Conservation (phyloP, 2,329 filamentous ascomycete species). For the Neodidymelliopsis sp. region DNA sequence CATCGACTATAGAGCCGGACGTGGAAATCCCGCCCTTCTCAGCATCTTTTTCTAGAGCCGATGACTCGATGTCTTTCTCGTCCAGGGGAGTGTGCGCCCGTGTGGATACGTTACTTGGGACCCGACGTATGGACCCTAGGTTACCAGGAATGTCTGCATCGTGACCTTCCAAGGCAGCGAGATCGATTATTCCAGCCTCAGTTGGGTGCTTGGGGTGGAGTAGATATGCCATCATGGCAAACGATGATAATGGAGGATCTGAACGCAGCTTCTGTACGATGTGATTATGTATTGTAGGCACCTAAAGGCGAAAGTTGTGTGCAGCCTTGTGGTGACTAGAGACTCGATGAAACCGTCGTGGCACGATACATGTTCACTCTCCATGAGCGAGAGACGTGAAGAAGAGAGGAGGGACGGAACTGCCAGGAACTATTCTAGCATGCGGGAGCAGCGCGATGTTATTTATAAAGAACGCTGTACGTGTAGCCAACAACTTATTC, state of each 20-base stretch:
- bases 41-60: slow-evolving; percentile 32
- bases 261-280: not conserved
- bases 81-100: slow-evolving; percentile 9
- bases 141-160: slow-evolving; percentile 51
- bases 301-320: not conserved
- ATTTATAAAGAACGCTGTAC: slow-evolving; percentile 2
- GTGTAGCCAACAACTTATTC: not conserved
- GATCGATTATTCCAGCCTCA: slow-evolving; percentile 44
- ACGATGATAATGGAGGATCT: not conserved
- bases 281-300: not conserved
- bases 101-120: slow-evolving; percentile 19
- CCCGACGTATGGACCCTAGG: slow-evolving; percentile 36
- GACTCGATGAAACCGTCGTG: not conserved
- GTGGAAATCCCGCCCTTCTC: slow-evolving; percentile 33
- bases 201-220: slow-evolving; percentile 27
- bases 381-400: not conserved
- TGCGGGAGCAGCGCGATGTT: slow-evolving; percentile 4
- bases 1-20: slow-evolving; percentile 29
- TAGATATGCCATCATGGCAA: slow-evolving; percentile 3
- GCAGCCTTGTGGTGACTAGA: not conserved
- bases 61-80: slow-evolving; percentile 18
- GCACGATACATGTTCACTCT: not conserved
- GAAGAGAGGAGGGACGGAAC: not conserved
- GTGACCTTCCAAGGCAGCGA: slow-evolving; percentile 48
- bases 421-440: not conserved